phyloP scores from a whole-genome alignment of 2,329 filamentous ascomycete species.

The Cladosporium sp. region DNA sequence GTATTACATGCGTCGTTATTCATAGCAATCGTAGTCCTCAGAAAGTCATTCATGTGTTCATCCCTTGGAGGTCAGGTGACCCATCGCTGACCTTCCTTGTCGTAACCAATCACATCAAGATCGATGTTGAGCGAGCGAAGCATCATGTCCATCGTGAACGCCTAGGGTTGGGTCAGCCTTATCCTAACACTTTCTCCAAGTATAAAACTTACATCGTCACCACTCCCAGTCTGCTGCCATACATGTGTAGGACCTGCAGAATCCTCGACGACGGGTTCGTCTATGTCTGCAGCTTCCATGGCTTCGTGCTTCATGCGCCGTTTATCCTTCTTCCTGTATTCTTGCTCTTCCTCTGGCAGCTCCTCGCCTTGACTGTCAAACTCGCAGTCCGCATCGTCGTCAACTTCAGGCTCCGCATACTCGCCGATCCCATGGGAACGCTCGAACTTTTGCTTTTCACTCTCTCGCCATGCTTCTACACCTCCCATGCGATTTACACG shows the following conservation, averaged over 20 bases:
- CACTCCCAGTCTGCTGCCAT: slow-evolving; percentile 31
- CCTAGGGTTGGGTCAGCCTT: slow-evolving; percentile 35
- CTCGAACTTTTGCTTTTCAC: slow-evolving; percentile 31
- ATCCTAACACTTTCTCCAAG: too few relatives aligned
- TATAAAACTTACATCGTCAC: slow-evolving; percentile 36
- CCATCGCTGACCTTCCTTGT: slow-evolving; percentile 55
- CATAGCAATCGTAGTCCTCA: not conserved
- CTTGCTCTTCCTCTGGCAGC: slow-evolving; percentile 35
- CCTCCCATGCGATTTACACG: slow-evolving; percentile 60
- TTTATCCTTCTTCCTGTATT: slow-evolving; percentile 44
- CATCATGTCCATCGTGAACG: slow-evolving; percentile 68
- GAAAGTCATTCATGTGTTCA: too few relatives aligned
- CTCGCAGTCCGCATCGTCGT: slow-evolving; percentile 33
- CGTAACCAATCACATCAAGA: slow-evolving; percentile 58
- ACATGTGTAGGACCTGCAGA: slow-evolving; percentile 30
- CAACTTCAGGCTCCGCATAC: slow-evolving; percentile 31
- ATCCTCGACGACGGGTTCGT: slow-evolving; percentile 30
- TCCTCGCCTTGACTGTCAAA: slow-evolving; percentile 31
- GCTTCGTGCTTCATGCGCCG: slow-evolving; percentile 46
- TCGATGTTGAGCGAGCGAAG: slow-evolving; percentile 61
- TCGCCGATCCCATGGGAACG: slow-evolving; percentile 25
- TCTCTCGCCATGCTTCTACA: slow-evolving; percentile 46
- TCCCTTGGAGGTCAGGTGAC: slow-evolving; percentile 39
- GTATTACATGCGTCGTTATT: slow-evolving; percentile 4
- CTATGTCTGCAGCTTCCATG: slow-evolving; percentile 33